Conservation (phyloP, 73 alveolate species). For the Paramecium tetraurelia region DNA sequence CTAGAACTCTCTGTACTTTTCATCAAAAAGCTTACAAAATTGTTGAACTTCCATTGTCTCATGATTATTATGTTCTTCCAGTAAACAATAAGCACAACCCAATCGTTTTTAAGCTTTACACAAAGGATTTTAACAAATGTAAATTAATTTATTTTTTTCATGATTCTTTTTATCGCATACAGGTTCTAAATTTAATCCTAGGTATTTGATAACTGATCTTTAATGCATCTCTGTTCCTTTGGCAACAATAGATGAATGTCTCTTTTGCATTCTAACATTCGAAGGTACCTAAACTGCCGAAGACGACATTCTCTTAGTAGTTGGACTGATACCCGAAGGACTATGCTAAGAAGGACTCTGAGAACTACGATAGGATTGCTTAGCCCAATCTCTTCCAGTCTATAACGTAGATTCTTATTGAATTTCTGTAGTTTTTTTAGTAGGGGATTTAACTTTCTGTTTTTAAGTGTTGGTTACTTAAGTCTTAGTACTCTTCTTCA, state of each 20-base stretch:
- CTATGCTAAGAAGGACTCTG: not conserved
- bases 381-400: constrained; percentile 12
- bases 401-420: not conserved
- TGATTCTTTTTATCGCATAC: constrained; percentile 17
- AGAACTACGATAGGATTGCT: not conserved
- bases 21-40: constrained; percentile 37
- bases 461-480: not conserved
- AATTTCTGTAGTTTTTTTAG: not conserved
- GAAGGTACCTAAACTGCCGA: not conserved
- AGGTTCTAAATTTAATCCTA: constrained; percentile 27
- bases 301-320: not conserved
- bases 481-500: not conserved
- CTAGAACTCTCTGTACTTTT: constrained; percentile 5
- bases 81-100: constrained; percentile 40
- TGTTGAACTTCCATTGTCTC: not conserved
- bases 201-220: not conserved
- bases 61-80: constrained; percentile 2
- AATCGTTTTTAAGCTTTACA: constrained; percentile 4
- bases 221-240: constrained; percentile 24
- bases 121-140: not conserved
- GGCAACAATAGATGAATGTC: constrained; percentile 11
- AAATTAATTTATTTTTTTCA: constrained; percentile 18
- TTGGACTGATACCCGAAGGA: not conserved
- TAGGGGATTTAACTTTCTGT: not conserved
- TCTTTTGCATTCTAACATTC: not conserved